A percentile compares a stretch with the other conserved stretches of the same genome.
phyloP scores from a whole-genome alignment of 768 basidiomycete species.

The Kwoniella sp. region DNA sequence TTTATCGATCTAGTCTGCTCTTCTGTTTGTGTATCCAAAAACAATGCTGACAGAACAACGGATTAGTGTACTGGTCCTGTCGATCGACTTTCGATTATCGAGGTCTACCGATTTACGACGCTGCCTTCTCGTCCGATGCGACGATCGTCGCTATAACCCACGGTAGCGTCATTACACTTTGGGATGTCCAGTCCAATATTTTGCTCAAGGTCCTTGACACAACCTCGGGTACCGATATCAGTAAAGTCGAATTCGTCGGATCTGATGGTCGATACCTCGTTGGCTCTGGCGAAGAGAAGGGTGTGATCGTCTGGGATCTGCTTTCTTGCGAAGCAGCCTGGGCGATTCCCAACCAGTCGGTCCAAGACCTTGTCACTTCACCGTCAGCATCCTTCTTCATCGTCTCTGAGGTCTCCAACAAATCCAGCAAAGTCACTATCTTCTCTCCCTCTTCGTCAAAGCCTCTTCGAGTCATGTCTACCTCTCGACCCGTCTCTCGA shows the following conservation, averaged over 20 bases:
- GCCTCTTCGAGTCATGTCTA: slow-evolving; percentile 13
- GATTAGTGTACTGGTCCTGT: slow-evolving; percentile 74
- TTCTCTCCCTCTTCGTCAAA: slow-evolving; percentile 16
- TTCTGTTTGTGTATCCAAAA: background rate
- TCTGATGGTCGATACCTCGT: slow-evolving; percentile 70
- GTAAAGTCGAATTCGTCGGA: slow-evolving; percentile 68
- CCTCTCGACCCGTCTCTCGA: slow-evolving; percentile 4
- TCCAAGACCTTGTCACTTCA: slow-evolving; percentile 7
- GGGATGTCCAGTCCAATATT: slow-evolving; percentile 68
- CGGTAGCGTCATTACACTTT: slow-evolving; percentile 70
- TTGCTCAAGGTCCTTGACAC: slow-evolving; percentile 66
- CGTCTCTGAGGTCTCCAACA: background rate
- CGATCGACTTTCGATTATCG: slow-evolving; percentile 74
- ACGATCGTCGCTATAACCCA: slow-evolving; percentile 79
- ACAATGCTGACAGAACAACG: slow-evolving; percentile 5
- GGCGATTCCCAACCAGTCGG: slow-evolving; percentile 6
- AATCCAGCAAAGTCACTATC: slow-evolving; percentile 6
- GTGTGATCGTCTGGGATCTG: slow-evolving; percentile 56
- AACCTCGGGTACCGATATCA: slow-evolving; percentile 62
- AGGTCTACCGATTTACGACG: slow-evolving; percentile 64
- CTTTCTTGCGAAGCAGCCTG: slow-evolving; percentile 49
- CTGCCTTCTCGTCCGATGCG: slow-evolving; percentile 80
- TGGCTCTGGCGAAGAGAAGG: slow-evolving; percentile 52
- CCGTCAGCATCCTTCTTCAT: slow-evolving; percentile 14
- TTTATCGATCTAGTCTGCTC: background rate